Evolutionary conservation across 179 eudicot genomes (phyloP), one percentile per base, ranked within the genome.

Genomic region (Spinacia oleracea): DNA sequence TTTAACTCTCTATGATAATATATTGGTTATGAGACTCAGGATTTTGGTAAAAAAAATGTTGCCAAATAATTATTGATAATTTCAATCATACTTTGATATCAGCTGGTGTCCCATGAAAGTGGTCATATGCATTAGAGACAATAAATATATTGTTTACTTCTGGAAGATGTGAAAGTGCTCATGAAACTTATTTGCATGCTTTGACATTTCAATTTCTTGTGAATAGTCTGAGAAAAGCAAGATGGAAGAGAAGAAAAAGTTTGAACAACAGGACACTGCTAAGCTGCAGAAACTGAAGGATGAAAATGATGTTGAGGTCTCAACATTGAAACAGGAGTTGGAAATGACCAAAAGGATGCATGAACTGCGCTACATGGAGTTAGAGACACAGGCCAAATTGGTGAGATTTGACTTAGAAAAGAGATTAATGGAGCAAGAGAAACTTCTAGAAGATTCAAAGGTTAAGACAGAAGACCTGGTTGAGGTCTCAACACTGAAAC

Each of bases 161-260:
- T 35, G 38, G 72, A 38, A 42, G 31, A 53, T 62, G 48, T 55
- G 46, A 35, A 74, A 35, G 67, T n/a, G 43, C 51, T 66, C 6
- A 16, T 67, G 31, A 34, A 50, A n/a, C 14, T 65, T 38, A 35
- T 40, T 42, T n/a, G 46, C 32, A 25, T 38, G 64, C 27, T 55
- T 31, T 58, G 31, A 45, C 42, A 32, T 59, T 53, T 27, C 43
- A 38, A 32, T 51, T 48, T 81, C 55, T 71, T 40, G 58, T 40
- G 56, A 25, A 40, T 82, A 92, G 96, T 74, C 72, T 65, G 96
- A 91, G 74, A 87, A 85, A 83, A 87, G 48, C 69, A 92, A 83
- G 59, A 74, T 88, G 83, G 83, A 81, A 40, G 82, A 80, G 50
- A 75, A 75, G 71, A 80, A 60, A 69, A 58, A 40, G 59, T 48